Conservation (phyloP, 495 filamentous ascomycete species). For the Penicillium flavigenum region DNA sequence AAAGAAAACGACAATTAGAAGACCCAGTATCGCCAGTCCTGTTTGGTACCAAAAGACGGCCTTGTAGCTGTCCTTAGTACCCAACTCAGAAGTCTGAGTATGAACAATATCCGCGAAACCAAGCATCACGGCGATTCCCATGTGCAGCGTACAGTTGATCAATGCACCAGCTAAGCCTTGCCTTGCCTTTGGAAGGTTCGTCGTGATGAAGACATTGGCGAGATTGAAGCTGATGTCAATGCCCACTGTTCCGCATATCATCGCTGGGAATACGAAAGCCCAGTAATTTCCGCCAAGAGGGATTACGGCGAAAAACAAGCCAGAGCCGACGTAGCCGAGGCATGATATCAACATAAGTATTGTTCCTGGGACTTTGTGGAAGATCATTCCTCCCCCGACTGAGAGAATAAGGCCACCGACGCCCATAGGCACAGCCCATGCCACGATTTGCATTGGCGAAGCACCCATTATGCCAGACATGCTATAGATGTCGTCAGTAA, state of each 20-base stretch:
- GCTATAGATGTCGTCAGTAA: conserved; percentile 37
- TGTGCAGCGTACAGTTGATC: conserved; percentile 63
- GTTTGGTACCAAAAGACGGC: conserved; percentile 69
- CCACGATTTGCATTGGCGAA: conserved; percentile 67
- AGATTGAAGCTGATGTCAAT: conserved; percentile 85
- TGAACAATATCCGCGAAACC: conserved; percentile 72
- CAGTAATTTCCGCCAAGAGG: conserved; percentile 62
- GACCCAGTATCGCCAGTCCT: conserved; percentile 52
- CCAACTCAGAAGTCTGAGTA: conserved; percentile 48
- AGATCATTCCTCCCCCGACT: conserved; percentile 67
- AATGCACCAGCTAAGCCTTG: conserved; percentile 78
- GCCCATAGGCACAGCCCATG: conserved; percentile 78
- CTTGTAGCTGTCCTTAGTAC: conserved; percentile 55
- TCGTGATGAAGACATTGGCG: conserved; percentile 82
- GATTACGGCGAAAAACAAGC: conserved; percentile 70
- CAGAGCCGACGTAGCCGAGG: conserved; percentile 61
- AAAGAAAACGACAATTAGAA: conserved; percentile 57
- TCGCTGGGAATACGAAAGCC: conserved; percentile 77
- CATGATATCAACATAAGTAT: conserved; percentile 67
- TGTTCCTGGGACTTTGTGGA: conserved; percentile 73
- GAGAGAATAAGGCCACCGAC: conserved; percentile 72
- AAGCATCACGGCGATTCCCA: conserved; percentile 83
- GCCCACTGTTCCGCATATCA: conserved; percentile 77
- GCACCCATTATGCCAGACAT: conserved; percentile 65
- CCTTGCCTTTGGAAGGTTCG: conserved; percentile 61